A percentile compares a stretch with the other conserved stretches of the same genome.
Evolutionary conservation across 306 rosid genomes (phyloP).

Genomic region (Ziziphus jujuba): DNA sequence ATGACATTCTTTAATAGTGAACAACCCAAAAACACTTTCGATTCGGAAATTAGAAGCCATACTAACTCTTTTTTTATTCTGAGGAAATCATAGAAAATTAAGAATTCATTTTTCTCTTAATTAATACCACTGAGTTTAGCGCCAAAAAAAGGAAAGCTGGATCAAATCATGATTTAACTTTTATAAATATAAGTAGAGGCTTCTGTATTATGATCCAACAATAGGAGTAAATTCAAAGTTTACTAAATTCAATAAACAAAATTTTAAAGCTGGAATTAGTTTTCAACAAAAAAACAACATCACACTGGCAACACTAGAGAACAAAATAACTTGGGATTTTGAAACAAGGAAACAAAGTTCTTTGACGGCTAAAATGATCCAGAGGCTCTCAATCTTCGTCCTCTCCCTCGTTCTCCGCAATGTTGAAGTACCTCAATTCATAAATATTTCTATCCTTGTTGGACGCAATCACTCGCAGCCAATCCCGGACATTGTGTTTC

Average conservation of each 20-base stretch:
- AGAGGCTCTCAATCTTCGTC: slow-evolving; percentile 44
- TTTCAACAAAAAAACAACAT: not conserved
- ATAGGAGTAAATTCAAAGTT: slow-evolving; percentile 6
- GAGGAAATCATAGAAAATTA: no score
- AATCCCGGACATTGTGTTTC: slow-evolving; percentile 63
- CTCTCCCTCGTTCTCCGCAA: slow-evolving; percentile 62
- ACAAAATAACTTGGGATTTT: not conserved
- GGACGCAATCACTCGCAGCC: slow-evolving; percentile 62
- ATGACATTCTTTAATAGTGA: no score
- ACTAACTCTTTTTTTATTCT: no score
- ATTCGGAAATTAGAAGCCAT: no score
- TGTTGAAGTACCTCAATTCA: slow-evolving; percentile 65
- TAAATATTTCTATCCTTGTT: slow-evolving; percentile 61
- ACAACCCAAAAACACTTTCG: no score
- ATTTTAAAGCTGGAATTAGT: slow-evolving; percentile 19
- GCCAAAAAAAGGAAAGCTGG: not conserved
- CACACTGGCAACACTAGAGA: not conserved
- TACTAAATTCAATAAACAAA: slow-evolving; percentile 18
- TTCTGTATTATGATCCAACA: slow-evolving; percentile 4
- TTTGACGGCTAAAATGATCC: not conserved
- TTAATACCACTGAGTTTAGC: not conserved
- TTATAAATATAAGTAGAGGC: not conserved
- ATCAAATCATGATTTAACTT: slow-evolving; percentile 2
- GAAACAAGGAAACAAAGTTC: slow-evolving; percentile 11
- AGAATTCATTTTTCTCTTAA: no score